Base-by-base conservation (phyloP, 495 filamentous ascomycete genomes). In the Staphylotrichum longicolle region DNA sequence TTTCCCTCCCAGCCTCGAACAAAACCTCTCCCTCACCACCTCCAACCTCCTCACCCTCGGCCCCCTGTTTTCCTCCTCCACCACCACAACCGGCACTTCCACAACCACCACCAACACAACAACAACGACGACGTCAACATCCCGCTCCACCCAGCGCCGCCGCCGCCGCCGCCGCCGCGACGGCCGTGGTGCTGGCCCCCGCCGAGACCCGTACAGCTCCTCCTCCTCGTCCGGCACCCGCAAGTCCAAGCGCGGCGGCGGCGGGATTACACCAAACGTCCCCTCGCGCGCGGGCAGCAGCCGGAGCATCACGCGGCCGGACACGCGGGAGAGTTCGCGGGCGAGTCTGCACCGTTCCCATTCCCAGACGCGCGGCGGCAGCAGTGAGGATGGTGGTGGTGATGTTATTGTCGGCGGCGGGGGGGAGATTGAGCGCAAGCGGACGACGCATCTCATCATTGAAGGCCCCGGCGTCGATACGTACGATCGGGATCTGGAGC, bases 21-120 rank as follows among this genome's bases (percentile, higher is more conserved):
- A 75, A 60, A 76, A 75, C 66, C 37, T 75, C 12, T 70, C 70
- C 51, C 68, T 76, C 42, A 61, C 74, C n/a, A 65, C 71, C 34
- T 64, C 74, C 12, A 76, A 76, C 52, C 63, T 71, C 46, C 66
- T 76, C 1, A 66, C 68, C 12, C 49, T 76, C 12, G 67, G 70
- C 3, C 66, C 72, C 4, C 70, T 76, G 32, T 74, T 72, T 63
- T 72, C 70, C 46, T 49, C 40, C 46, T 14, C 59, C 34, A n/a
- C 54, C n/a, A 42, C 37, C 46, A 48, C 15, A 7, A 50, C 37
- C 57, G 53, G 15, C 54, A 32, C n/a, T 39, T 6, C 2, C 44
- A 46, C 44, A 4, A 1, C 37, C 37, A 39, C 37, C 37, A 7
- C 37, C 37, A 27, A 1, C 5, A 42, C 6, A 6, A 42, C 40